These are phyloP conservation scores for Hypomyces rosellus DNA, from an alignment of 2,329 filamentous ascomycete species.

Conservation along the genomic window DNA sequence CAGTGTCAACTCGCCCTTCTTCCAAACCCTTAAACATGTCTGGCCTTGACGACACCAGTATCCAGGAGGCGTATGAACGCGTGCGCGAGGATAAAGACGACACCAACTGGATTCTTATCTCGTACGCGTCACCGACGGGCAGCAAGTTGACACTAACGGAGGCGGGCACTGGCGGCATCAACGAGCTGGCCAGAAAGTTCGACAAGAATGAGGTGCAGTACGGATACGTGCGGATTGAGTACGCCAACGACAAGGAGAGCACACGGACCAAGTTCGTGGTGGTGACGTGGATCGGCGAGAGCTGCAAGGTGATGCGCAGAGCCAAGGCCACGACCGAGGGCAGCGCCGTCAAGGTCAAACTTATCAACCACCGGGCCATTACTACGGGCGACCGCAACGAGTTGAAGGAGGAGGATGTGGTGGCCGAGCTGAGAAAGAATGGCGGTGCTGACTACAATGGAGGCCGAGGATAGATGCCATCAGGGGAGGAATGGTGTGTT, in stretches of 20 bases:
- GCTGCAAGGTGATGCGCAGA: constrained; percentile 63
- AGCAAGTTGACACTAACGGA: constrained; percentile 49
- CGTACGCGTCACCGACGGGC: constrained; percentile 49
- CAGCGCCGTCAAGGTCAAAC: constrained; percentile 56
- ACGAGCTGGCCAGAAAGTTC: constrained; percentile 50
- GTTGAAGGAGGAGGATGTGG: constrained; percentile 55
- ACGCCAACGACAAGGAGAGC: constrained; percentile 65
- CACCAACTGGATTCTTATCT: constrained; percentile 62
- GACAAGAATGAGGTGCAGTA: constrained; percentile 58
- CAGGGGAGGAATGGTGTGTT: not conserved
- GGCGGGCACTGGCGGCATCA: constrained; percentile 55
- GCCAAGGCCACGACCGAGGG: constrained; percentile 62
- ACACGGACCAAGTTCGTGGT: constrained; percentile 63
- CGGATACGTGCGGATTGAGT: constrained; percentile 59
- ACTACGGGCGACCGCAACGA: constrained; percentile 56
- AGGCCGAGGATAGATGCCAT: constrained; percentile 26
- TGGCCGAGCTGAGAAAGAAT: constrained; percentile 55
- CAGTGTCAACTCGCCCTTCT: too few relatives aligned
- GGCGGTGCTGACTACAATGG: constrained; percentile 68
- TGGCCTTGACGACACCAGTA: constrained; percentile 50
- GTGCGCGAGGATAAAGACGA: constrained; percentile 61
- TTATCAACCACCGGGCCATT: constrained; percentile 59
- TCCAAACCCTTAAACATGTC: constrained; percentile 37
- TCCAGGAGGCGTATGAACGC: constrained; percentile 58
- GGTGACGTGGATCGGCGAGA: constrained; percentile 61